Evolutionary conservation across 2,329 filamentous ascomycete genomes (phyloP).

Genomic region (Colletotrichum higginsianum): DNA sequence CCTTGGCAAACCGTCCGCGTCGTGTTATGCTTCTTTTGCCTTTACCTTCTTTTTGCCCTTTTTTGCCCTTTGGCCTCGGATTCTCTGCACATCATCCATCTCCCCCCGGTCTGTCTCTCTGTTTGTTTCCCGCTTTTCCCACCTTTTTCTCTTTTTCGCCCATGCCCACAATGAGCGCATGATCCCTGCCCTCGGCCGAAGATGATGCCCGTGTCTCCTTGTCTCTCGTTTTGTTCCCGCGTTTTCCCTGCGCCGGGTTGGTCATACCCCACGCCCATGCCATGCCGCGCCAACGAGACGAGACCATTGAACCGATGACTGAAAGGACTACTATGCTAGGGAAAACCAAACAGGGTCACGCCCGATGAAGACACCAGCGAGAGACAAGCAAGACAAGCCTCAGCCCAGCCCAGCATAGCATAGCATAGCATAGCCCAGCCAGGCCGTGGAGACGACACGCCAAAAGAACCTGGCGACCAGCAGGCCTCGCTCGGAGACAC

Average conservation of each 20-base stretch:
- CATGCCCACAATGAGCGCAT: neutral
- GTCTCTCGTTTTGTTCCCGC: too few species aligned
- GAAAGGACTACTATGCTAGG: too few species aligned
- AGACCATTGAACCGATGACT: too few species aligned
- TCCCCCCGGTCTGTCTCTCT: neutral
- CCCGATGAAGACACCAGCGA: conserved; percentile 1
- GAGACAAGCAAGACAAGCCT: conserved; percentile 9
- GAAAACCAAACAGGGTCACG: neutral
- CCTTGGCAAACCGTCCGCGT: conserved; percentile 38
- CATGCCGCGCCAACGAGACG: too few species aligned
- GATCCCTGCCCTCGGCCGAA: neutral
- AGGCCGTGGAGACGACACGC: conserved; percentile 9
- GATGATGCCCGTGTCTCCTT: too few species aligned
- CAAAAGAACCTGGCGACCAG: neutral
- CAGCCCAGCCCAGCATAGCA: neutral
- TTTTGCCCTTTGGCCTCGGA: too few species aligned
- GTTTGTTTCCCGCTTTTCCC: conserved; percentile 1
- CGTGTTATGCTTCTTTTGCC: conserved; percentile 28
- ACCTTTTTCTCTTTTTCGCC: neutral
- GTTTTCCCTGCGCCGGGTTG: too few species aligned
- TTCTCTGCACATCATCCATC: too few species aligned
- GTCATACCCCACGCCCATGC: too few species aligned
- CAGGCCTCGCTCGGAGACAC: conserved; percentile 9
- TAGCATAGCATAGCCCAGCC: too few species aligned
- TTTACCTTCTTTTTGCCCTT: neutral